Conservation (phyloP, 2,329 filamentous ascomycete species). For the Thermoascus crustaceus region DNA sequence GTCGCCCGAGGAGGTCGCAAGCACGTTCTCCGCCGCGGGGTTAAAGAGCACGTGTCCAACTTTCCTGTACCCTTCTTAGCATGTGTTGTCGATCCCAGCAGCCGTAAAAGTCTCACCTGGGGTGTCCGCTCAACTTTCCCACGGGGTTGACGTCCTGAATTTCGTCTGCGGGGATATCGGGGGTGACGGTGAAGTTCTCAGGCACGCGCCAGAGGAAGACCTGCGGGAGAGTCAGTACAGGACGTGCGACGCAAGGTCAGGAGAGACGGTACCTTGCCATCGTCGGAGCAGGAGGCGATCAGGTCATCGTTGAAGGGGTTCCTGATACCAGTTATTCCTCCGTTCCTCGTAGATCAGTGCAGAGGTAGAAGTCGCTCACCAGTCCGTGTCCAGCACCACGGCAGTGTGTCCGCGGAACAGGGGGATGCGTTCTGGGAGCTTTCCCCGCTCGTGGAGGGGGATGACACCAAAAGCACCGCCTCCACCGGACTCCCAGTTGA, state of each 20-base stretch:
- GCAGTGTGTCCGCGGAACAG: slow-evolving; percentile 95
- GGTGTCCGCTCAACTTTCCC: slow-evolving; percentile 75
- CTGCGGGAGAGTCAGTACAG: slow-evolving; percentile 20
- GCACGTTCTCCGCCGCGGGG: slow-evolving; percentile 86
- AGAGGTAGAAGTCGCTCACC: slow-evolving; percentile 47
- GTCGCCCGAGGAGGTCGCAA: slow-evolving; percentile 91
- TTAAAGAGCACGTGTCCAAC: slow-evolving; percentile 98
- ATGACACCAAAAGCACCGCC: slow-evolving; percentile 96
- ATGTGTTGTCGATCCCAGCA: slow-evolving; percentile 8
- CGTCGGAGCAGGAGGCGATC: slow-evolving; percentile 89
- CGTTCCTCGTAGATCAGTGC: background rate
- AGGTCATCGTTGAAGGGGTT: slow-evolving; percentile 93
- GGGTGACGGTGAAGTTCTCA: slow-evolving; percentile 73
- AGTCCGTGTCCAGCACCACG: slow-evolving; percentile 93
- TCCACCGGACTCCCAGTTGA: slow-evolving; percentile 97
- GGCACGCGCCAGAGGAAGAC: slow-evolving; percentile 96
- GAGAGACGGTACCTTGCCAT: slow-evolving; percentile 63
- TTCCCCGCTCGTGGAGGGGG: slow-evolving; percentile 78
- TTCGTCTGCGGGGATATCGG: slow-evolving; percentile 67
- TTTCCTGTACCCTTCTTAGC: slow-evolving; percentile 54
- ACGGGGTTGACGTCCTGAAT: slow-evolving; percentile 72
- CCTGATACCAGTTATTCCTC: slow-evolving; percentile 43
- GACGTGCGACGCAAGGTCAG: background rate
- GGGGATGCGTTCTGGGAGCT: slow-evolving; percentile 84
- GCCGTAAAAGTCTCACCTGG: slow-evolving; percentile 53